These are phyloP conservation scores for Aspergillus ustus DNA, from an alignment of 2,329 filamentous ascomycete genomes.

Conservation along the genomic window DNA sequence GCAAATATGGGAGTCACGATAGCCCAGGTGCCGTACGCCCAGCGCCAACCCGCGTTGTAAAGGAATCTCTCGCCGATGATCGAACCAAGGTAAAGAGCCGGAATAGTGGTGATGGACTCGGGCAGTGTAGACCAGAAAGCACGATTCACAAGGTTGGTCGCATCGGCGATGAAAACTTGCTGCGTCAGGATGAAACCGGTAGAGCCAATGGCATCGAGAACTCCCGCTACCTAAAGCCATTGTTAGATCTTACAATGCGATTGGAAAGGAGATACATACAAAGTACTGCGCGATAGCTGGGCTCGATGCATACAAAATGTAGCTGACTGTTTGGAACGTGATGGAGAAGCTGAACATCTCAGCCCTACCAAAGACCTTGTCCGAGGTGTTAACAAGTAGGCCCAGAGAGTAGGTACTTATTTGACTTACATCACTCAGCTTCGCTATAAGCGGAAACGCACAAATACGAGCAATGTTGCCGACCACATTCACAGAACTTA, in stretches of 20 bases:
- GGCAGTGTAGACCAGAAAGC: slow-evolving; percentile 63
- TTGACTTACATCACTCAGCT: slow-evolving; percentile 26
- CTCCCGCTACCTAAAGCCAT: neutral
- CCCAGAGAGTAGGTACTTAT: too few species aligned
- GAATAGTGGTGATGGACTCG: slow-evolving; percentile 58
- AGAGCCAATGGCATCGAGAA: neutral
- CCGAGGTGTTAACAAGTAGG: neutral
- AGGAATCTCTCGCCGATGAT: slow-evolving; percentile 42
- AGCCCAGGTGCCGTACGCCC: slow-evolving; percentile 50
- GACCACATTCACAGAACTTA: slow-evolving; percentile 29
- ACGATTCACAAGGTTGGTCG: slow-evolving; percentile 63
- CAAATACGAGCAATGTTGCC: slow-evolving; percentile 30
- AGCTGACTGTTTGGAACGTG: slow-evolving; percentile 60
- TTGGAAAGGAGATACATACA: slow-evolving; percentile 34
- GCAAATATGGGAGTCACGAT: slow-evolving; percentile 43
- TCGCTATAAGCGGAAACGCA: slow-evolving; percentile 31
- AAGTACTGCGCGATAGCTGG: slow-evolving; percentile 50
- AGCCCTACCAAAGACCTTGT: slow-evolving; percentile 61
- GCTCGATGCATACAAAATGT: slow-evolving; percentile 61
- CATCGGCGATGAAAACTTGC: slow-evolving; percentile 69
- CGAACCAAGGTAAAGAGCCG: slow-evolving; percentile 61
- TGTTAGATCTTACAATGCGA: neutral
- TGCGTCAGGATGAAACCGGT: slow-evolving; percentile 65
- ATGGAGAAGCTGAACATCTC: slow-evolving; percentile 62
- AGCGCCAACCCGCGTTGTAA: slow-evolving; percentile 46